Percentiles rank a stretch among this genome's conserved stretches.
These are phyloP conservation scores for Glycine latifolia DNA, from an alignment of 306 rosid species.

Conservation along the genomic window DNA sequence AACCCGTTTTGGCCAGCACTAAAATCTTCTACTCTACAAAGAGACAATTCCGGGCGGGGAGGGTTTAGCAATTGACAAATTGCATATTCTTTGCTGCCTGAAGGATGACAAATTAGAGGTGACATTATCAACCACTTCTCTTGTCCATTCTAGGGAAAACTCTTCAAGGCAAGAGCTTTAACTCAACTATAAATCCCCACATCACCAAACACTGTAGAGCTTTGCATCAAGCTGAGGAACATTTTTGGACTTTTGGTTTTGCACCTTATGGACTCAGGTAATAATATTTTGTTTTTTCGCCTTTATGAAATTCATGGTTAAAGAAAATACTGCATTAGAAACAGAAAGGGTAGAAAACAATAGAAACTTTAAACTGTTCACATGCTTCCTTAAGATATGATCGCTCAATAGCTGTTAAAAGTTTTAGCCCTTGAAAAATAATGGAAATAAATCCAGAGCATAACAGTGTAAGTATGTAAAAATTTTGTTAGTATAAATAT, in stretches of 20 bases:
- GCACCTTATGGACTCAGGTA: conserved; percentile 52
- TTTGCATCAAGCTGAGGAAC: conserved; percentile 32
- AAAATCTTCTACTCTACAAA: neutral
- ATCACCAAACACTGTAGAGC: conserved; percentile 35
- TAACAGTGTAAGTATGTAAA: neutral
- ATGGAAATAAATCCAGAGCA: neutral
- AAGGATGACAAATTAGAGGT: conserved; percentile 42
- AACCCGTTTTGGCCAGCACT: conserved; percentile 18
- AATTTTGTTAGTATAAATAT: neutral
- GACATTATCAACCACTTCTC: conserved; percentile 48
- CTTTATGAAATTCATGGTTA: neutral
- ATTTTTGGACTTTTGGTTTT: conserved; percentile 25
- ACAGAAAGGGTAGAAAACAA: neutral
- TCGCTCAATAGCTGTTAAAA: neutral
- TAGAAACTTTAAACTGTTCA: neutral
- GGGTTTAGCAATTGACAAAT: conserved; percentile 15
- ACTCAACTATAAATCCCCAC: conserved; percentile 29
- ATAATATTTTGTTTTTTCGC: neutral
- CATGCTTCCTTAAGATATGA: neutral
- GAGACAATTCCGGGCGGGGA: conserved; percentile 32
- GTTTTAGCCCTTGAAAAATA: neutral
- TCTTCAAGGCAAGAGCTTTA: conserved; percentile 15
- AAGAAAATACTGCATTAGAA: conserved; percentile 1
- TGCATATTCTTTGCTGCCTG: neutral
- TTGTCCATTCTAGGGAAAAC: conserved; percentile 34